phyloP scores from a whole-genome alignment of 2,329 filamentous ascomycete genomes.

The Verticillium isaacii region DNA sequence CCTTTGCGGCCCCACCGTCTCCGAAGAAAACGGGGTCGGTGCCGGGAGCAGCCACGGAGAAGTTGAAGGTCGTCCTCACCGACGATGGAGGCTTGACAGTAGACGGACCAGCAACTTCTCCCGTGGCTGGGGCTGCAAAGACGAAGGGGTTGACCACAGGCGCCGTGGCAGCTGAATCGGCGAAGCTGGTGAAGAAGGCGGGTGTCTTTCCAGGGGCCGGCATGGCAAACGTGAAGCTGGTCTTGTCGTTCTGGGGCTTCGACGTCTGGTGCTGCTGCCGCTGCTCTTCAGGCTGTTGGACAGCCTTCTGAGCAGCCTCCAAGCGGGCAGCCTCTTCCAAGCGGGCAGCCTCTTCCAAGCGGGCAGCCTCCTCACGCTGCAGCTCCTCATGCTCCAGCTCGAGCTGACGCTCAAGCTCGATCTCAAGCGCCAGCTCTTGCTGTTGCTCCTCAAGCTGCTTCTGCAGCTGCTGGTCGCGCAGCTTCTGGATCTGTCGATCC shows the following conservation, averaged over 20 bases:
- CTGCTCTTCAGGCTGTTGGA: background rate
- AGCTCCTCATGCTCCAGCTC: background rate
- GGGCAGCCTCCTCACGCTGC: too few relatives aligned
- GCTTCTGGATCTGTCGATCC: constrained; percentile 22
- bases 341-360: background rate
- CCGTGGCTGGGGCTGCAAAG: too few relatives aligned
- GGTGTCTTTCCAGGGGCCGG: background rate
- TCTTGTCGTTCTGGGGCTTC: background rate
- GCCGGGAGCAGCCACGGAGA: background rate
- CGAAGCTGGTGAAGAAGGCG: background rate
- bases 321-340: background rate
- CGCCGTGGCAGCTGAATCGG: background rate
- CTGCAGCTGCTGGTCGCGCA: constrained; percentile 18
- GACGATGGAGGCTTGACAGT: too few relatives aligned
- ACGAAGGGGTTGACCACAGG: too few relatives aligned
- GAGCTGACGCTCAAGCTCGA: too few relatives aligned
- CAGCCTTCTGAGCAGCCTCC: background rate
- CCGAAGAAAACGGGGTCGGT: background rate
- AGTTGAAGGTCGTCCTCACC: background rate
- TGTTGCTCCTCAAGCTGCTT: too few relatives aligned
- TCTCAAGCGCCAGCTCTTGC: too few relatives aligned
- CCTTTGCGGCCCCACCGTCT: background rate
- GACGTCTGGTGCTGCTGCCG: background rate
- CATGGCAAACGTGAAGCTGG: background rate
- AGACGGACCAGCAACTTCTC: too few relatives aligned